Evolutionary conservation across 208 protist genomes (phyloP), one percentile per base, ranked within the genome.

Genomic region (Wallacemonas sp.): DNA sequence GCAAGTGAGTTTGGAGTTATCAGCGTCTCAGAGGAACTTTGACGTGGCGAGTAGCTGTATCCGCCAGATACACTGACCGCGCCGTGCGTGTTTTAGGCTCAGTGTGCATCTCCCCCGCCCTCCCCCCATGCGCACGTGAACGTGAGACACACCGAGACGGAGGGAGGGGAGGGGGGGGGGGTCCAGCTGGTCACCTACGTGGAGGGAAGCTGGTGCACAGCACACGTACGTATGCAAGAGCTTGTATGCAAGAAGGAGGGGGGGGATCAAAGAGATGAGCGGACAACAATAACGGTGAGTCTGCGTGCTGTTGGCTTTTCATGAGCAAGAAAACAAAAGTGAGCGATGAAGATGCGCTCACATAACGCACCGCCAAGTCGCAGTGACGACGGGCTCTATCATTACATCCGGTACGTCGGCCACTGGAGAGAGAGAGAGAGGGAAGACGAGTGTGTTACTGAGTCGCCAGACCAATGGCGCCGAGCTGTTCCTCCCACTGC

Each of bases 401-500:
- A n/a, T n/a, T n/a, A n/a, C n/a, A n/a, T n/a, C n/a, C n/a, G 8
- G 44, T 22, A 50, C 0, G 44, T 50, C 15, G 17, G 44, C 15
- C 17, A 19, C 15, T 9, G 44, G 19, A 22, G 44, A 19, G 44
- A 50, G 19, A 50, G 0, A 22, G 19, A 22, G 22, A 50, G 1
- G 22, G 44, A 10, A 50, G 19, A 50, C 12, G 1, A 50, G 44
- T 37, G 21, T 63, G 64, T 46, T 66, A 62, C 33, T 77, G 46
- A 37, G 61, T 61, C 32, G 68, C 69, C 61, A 91, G 71, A 1
- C 85, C 85, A 19, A 78, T 73, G 10, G 61, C n/a, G 0, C 65
- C 73, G 12, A 95, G 80, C 33, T 78, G 48, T 22, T 33, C 53
- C 38, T 81, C 79, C 90, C 90, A 95, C 60, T 78, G 58, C 36